Evolutionary conservation across 768 basidiomycete species (phyloP).

Genomic region (Auriscalpium vulgare): DNA sequence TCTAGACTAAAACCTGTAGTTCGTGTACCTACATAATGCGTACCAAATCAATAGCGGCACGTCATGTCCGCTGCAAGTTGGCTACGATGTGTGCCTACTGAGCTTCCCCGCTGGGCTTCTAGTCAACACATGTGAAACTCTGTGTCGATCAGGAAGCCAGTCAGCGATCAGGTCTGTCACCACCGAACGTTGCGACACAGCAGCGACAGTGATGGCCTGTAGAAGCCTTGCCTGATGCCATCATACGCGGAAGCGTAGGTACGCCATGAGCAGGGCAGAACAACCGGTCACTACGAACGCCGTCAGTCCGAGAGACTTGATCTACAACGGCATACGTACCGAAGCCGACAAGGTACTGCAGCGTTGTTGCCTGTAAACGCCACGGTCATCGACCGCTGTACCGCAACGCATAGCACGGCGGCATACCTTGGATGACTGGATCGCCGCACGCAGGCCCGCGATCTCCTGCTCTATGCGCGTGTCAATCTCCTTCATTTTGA

Average conservation of each 20-base stretch:
- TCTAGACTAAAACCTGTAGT: too few species aligned
- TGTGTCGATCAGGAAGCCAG: too few species aligned
- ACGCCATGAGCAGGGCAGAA: conserved; percentile 82
- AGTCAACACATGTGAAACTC: too few species aligned
- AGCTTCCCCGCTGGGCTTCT: too few species aligned
- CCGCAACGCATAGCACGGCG: background rate
- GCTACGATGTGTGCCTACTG: too few species aligned
- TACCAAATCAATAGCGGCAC: too few species aligned
- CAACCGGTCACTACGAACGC: conserved; percentile 68
- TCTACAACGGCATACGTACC: conserved; percentile 38
- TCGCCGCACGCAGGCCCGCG: conserved; percentile 72
- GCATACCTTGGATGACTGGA: conserved; percentile 77
- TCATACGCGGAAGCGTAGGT: conserved; percentile 59
- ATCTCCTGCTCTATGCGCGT: conserved; percentile 96
- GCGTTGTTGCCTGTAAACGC: conserved; percentile 59
- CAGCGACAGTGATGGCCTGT: background rate
- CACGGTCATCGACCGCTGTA: background rate
- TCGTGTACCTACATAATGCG: too few species aligned
- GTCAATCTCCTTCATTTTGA: conserved; percentile 97
- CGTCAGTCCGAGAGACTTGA: background rate
- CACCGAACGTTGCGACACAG: too few species aligned
- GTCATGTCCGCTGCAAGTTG: too few species aligned
- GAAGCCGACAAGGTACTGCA: conserved; percentile 84
- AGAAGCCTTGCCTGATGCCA: background rate
- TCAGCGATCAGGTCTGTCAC: too few species aligned